phyloP scores from a whole-genome alignment of 1,284 basidiomycete genomes.

The Nidula niveotomentosa region DNA sequence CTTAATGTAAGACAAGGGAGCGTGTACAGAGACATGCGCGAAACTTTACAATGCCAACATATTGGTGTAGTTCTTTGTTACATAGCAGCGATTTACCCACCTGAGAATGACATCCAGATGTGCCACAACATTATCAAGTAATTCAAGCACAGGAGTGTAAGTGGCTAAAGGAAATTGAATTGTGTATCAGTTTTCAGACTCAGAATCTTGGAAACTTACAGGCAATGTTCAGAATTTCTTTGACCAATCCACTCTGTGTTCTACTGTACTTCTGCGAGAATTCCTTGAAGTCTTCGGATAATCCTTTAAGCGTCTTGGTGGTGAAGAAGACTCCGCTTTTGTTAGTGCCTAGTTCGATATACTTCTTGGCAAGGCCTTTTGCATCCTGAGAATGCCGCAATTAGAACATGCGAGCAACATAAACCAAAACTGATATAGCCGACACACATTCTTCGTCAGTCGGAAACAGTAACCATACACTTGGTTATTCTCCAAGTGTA shows the following conservation, averaged over 20 bases:
- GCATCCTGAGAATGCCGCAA: constrained; percentile 61
- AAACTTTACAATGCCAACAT: constrained; percentile 49
- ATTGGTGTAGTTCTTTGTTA: constrained; percentile 1
- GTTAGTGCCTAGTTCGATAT: constrained; percentile 83
- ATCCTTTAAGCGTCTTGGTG: constrained; percentile 74
- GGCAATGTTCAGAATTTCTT: constrained; percentile 92
- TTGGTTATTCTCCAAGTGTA: constrained; percentile 93
- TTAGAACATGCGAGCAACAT: neutral
- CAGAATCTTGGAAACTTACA: constrained; percentile 46
- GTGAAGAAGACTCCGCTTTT: constrained; percentile 94
- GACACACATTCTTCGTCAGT: constrained; percentile 85
- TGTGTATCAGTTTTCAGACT: neutral
- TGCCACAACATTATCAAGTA: constrained; percentile 86
- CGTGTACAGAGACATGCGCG: constrained; percentile 87
- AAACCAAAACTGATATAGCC: neutral
- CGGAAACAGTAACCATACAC: constrained; percentile 94
- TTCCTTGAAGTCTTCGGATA: constrained; percentile 77
- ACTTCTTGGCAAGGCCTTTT: constrained; percentile 72
- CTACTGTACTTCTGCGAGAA: constrained; percentile 70
- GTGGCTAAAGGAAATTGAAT: constrained; percentile 53
- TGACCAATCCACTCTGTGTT: constrained; percentile 85
- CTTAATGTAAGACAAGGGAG: constrained; percentile 87
- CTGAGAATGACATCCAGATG: constrained; percentile 91
- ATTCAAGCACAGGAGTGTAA: constrained; percentile 89
- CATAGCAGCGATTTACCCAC: constrained; percentile 34